Evolutionary conservation across 2,329 filamentous ascomycete genomes (phyloP), one percentile per base, ranked within the genome.

Genomic region (Beauveria australis): DNA sequence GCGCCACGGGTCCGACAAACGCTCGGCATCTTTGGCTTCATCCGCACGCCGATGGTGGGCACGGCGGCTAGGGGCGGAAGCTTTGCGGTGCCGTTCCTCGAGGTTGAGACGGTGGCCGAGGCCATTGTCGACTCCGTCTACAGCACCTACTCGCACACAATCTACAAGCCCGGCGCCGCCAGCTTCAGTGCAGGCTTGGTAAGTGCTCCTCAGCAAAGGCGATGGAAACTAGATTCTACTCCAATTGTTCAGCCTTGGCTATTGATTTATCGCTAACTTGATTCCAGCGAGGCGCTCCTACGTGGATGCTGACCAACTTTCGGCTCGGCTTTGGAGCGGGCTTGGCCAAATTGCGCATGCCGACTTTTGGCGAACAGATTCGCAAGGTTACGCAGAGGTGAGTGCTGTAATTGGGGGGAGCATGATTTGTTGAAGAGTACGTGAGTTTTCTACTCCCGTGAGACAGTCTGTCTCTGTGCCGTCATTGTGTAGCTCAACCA

Each of bases 41-140:
- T 72, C 59, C 64, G 66, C 5, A 74, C 72, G 14, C 71, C 72
- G 16, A 63, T 64, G 22, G 70, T 70, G 4, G 58, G 58, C 30
- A 61, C 66, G 6, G 67, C 67, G 0, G 62, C 63, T 1, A 64
- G 69, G 37, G 63, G 64, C 7, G 59, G 53, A n/a, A 63, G 68
- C 52, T 73, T 73, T 16, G 6, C 72, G 4, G 63, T 69, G 18
- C 72, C 72, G 2, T 44, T 73, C 14, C 54, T 74, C 9, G 66
- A 74, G 28, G 69, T 72, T 1, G 70, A 73, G 22, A 70, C 69
- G 2, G 72, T 73, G 0, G 66, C 67, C 24, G 68, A 73, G 52
- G 61, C 65, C 0, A 65, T 74, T 19, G 71, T 67, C 0, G 59
- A 69, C 16, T 61, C 60, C 0, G 51, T 73, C 5, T 72, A 71